These are phyloP conservation scores for Gymnopus androsaceus DNA, from an alignment of 1,284 basidiomycete species.

Conservation along the genomic window DNA sequence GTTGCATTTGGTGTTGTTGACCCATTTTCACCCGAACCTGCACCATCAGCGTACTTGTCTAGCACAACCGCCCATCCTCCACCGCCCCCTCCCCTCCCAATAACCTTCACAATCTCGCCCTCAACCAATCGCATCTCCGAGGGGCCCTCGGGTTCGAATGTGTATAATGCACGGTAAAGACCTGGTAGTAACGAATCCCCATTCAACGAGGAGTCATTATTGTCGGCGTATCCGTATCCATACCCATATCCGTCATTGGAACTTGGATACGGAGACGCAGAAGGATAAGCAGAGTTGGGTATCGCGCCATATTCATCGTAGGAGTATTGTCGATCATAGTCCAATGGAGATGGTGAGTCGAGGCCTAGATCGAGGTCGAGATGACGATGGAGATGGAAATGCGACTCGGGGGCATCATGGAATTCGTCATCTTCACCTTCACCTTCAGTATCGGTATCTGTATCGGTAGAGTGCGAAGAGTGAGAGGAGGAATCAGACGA, in stretches of 20 bases:
- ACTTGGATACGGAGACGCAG: constrained; percentile 15
- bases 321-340: constrained; percentile 1
- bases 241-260: constrained; percentile 25
- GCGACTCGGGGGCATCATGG: not conserved
- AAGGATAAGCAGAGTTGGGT: constrained; percentile 23
- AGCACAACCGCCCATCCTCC: constrained; percentile 71
- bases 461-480: not conserved
- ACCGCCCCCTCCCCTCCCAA: constrained; percentile 71
- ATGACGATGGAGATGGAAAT: not conserved
- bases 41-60: constrained; percentile 23
- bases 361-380: not conserved
- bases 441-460: no score
- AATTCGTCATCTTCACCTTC: constrained; percentile 4
- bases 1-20: no score
- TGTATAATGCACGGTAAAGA: constrained; percentile 68
- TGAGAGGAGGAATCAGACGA: not conserved
- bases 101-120: constrained; percentile 66
- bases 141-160: constrained; percentile 70
- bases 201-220: constrained; percentile 29
- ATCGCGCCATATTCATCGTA: constrained; percentile 2
- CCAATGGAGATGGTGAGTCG: constrained; percentile 9
- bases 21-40: constrained; percentile 29
- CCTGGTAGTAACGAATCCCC: constrained; percentile 57
- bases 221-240: constrained; percentile 34
- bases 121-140: constrained; percentile 76